phyloP scores from a whole-genome alignment of 2,329 filamentous ascomycete species.

The Domatiomyces catenatus region DNA sequence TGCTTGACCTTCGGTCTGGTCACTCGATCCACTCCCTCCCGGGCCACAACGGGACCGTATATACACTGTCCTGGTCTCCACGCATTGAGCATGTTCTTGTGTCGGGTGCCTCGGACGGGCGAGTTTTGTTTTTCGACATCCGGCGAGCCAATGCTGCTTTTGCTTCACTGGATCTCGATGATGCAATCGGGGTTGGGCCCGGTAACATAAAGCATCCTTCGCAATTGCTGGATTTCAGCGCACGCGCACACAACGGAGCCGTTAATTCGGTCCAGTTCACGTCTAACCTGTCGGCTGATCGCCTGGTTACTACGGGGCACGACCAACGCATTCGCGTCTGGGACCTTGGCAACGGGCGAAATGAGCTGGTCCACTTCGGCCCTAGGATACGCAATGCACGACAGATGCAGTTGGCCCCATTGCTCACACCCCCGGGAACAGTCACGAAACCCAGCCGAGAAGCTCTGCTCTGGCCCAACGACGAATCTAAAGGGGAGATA shows the following conservation, averaged over 20 bases:
- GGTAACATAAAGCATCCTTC: background rate
- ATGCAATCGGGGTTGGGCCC: constrained; percentile 50
- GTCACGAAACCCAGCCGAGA: constrained; percentile 41
- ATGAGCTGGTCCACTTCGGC: constrained; percentile 78
- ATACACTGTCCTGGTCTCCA: constrained; percentile 69
- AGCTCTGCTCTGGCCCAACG: constrained; percentile 66
- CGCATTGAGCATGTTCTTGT: constrained; percentile 55
- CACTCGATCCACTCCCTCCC: constrained; percentile 57
- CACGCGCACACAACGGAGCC: constrained; percentile 57
- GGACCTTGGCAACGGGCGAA: constrained; percentile 65
- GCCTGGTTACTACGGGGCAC: constrained; percentile 66
- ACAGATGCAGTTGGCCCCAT: constrained; percentile 41
- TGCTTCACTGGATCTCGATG: constrained; percentile 68
- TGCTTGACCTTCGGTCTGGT: constrained; percentile 75
- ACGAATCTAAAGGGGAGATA: constrained; percentile 52
- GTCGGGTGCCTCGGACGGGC: constrained; percentile 72
- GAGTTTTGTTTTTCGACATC: constrained; percentile 74
- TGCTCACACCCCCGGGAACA: constrained; percentile 47
- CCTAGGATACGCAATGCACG: constrained; percentile 59
- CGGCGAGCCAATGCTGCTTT: constrained; percentile 62
- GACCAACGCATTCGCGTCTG: constrained; percentile 77
- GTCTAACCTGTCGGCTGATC: constrained; percentile 47
- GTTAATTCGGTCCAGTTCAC: constrained; percentile 81
- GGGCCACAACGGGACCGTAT: constrained; percentile 50
- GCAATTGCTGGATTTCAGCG: constrained; percentile 27